phyloP scores from a whole-genome alignment of 257 asterid species.

The Capsicum rhomboideum region DNA sequence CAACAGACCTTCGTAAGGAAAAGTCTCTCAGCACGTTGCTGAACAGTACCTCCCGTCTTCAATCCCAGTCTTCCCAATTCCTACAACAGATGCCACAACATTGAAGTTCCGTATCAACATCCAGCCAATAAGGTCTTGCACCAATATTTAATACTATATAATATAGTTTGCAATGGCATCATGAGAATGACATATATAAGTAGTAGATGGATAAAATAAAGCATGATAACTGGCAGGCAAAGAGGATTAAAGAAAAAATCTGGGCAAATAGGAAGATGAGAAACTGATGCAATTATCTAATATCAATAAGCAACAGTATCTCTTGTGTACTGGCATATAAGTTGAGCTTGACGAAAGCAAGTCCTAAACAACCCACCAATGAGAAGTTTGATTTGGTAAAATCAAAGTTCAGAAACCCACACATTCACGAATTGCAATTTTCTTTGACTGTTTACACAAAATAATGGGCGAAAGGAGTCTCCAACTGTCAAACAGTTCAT shows the following conservation, averaged over 20 bases:
- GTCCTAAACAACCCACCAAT: neutral
- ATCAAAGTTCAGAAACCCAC: neutral
- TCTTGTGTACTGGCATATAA: neutral
- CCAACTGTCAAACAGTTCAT: neutral
- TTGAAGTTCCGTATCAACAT: neutral
- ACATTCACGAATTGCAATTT: neutral
- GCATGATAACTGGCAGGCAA: neutral
- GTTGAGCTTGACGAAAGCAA: neutral
- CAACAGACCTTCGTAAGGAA: conserved; percentile 74
- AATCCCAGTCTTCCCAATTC: conserved; percentile 84
- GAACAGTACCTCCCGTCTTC: conserved; percentile 87
- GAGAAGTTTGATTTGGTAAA: neutral
- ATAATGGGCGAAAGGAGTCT: neutral
- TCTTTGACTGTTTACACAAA: neutral
- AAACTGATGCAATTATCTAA: neutral
- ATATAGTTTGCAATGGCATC: neutral
- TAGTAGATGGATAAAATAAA: neutral
- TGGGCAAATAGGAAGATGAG: neutral
- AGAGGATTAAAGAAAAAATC: neutral
- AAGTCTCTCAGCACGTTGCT: conserved; percentile 95
- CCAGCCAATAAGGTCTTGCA: neutral
- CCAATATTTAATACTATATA: neutral
- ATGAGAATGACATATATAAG: neutral
- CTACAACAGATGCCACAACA: conserved; percentile 25
- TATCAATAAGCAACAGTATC: neutral